These are phyloP conservation scores for Closterium sp. DNA, from an alignment of 139 green algal genomes.

Conservation along the genomic window DNA sequence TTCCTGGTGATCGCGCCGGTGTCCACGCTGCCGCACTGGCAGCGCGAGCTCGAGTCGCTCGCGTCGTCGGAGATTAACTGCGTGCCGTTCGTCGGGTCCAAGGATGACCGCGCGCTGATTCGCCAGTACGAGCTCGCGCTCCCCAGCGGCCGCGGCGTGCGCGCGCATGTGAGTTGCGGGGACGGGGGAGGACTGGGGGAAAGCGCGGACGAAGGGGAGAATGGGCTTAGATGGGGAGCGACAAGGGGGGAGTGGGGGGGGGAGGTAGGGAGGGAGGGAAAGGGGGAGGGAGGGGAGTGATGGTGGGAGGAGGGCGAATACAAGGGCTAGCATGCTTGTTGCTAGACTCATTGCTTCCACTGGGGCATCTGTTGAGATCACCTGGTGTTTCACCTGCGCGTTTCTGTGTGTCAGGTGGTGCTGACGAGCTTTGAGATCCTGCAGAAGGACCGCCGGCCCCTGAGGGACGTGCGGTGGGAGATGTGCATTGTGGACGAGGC, in stretches of 20 bases:
- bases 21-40: slow-evolving; percentile 90
- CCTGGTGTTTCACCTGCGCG: neutral
- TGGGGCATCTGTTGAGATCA: neutral
- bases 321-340: neutral
- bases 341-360: neutral
- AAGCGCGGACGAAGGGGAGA: neutral
- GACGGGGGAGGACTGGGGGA: neutral
- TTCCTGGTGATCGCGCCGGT: slow-evolving; percentile 91
- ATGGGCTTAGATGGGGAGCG: neutral
- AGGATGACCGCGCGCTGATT: slow-evolving; percentile 59
- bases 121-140: slow-evolving; percentile 67
- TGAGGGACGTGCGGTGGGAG: slow-evolving; percentile 53
- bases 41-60: slow-evolving; percentile 88
- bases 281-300: neutral
- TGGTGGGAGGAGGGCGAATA: neutral
- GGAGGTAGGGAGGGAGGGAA: neutral
- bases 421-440: slow-evolving; percentile 75
- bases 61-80: slow-evolving; percentile 60
- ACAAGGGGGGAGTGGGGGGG: neutral
- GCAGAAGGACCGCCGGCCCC: slow-evolving; percentile 44
- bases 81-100: slow-evolving; percentile 72
- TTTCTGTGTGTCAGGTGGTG: slow-evolving; percentile 63
- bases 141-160: neutral
- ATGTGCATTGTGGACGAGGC: slow-evolving; percentile 69
- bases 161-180: neutral